These are phyloP conservation scores for Kodamaea anthophila DNA, from an alignment of 1,139 yeast species.

Conservation along the genomic window DNA sequence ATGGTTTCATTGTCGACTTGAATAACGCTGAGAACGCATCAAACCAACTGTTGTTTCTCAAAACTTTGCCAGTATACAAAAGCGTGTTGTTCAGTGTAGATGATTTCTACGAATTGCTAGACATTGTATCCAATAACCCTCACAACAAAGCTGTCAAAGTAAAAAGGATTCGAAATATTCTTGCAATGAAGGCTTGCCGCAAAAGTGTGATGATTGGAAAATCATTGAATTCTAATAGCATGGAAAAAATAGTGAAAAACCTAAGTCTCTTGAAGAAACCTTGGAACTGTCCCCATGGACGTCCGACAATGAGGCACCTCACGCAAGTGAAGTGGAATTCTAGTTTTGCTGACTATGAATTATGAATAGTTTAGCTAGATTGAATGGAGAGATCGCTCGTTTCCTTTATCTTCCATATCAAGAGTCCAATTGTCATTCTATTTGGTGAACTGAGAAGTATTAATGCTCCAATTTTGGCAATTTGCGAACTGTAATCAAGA, in stretches of 20 bases:
- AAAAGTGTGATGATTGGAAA: constrained; percentile 92
- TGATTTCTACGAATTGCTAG: constrained; percentile 75
- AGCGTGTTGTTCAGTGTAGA: constrained; percentile 55
- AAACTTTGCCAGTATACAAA: constrained; percentile 70
- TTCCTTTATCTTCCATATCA: too few relatives aligned
- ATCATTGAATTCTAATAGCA: constrained; percentile 48
- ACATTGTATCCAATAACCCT: constrained; percentile 38
- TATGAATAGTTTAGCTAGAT: too few relatives aligned
- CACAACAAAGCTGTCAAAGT: constrained; percentile 47
- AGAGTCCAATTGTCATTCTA: too few relatives aligned
- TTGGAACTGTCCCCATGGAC: constrained; percentile 98
- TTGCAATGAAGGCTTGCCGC: constrained; percentile 94
- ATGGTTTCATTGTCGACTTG: constrained; percentile 64
- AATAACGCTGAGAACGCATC: constrained; percentile 28
- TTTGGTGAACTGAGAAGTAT: too few relatives aligned
- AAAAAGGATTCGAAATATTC: constrained; percentile 71
- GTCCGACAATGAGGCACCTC: constrained; percentile 93
- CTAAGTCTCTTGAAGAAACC: constrained; percentile 78
- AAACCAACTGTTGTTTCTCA: constrained; percentile 51
- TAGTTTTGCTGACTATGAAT: constrained; percentile 9
- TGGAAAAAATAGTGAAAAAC: constrained; percentile 64
- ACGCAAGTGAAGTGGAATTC: constrained; percentile 51
- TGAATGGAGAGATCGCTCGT: too few relatives aligned
- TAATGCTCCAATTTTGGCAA: too few relatives aligned
- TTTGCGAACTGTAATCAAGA: too few relatives aligned